A percentile compares a stretch with the other conserved stretches of the same genome.
Evolutionary conservation across 495 filamentous ascomycete genomes (phyloP).

Genomic region (Usnea hakonensis): DNA sequence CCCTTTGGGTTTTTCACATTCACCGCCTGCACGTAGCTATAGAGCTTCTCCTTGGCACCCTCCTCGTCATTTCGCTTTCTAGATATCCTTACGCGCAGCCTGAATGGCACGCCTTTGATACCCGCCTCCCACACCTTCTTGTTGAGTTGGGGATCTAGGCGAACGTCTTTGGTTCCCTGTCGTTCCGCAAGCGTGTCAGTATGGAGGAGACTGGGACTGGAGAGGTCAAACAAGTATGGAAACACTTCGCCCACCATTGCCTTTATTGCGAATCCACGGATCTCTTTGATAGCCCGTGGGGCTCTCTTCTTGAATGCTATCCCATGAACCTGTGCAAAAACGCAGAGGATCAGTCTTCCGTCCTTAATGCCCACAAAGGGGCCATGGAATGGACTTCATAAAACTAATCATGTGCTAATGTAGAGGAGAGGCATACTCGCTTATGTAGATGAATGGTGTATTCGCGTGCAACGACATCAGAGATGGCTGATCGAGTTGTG

Average conservation of each 20-base stretch:
- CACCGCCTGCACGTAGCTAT: conserved; percentile 98
- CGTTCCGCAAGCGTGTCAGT: conserved; percentile 7
- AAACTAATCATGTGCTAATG: conserved; percentile 48
- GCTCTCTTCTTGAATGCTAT: conserved; percentile 99
- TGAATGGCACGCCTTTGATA: conserved; percentile 95
- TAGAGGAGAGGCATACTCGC: conserved; percentile 65
- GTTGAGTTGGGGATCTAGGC: conserved; percentile 95
- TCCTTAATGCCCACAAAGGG: conserved; percentile 46
- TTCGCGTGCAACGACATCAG: conserved; percentile 96
- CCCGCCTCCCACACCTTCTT: conserved; percentile 99
- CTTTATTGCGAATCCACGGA: conserved; percentile 80
- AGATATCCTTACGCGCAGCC: conserved; percentile 93
- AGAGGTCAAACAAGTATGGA: background rate
- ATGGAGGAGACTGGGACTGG: background rate
- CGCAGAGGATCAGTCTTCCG: conserved; percentile 49
- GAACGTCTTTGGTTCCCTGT: conserved; percentile 95
- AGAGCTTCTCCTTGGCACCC: conserved; percentile 95
- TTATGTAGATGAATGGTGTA: conserved; percentile 99
- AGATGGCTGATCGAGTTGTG: conserved; percentile 73
- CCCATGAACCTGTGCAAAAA: conserved; percentile 69
- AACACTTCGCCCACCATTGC: conserved; percentile 72
- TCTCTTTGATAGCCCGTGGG: conserved; percentile 97
- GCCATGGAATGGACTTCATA: conserved; percentile 61
- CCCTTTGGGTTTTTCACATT: conserved; percentile 99
- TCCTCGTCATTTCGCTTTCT: conserved; percentile 99